Evolutionary conservation across 73 alveolate species (phyloP), one percentile per base, ranked within the genome.

Genomic region (Durusdinium trenchii): DNA sequence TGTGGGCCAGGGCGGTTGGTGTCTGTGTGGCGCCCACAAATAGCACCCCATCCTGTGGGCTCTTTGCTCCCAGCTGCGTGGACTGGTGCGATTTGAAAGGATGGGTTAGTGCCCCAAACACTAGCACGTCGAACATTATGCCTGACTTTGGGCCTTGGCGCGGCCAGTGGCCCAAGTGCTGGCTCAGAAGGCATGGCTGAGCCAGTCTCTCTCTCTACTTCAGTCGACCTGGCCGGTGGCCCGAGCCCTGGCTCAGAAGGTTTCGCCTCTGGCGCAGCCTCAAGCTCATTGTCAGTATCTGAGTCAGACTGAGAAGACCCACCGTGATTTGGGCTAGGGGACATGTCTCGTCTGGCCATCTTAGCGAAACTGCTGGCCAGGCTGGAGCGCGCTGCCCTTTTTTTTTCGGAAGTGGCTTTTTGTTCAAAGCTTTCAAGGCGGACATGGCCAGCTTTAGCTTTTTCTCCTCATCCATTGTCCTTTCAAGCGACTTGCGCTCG

Each of bases 21-120:
- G 20, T 83, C 94, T 35, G 14, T 5, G 20, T 83, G 94, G n/a
- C 94, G 36, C 3, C 76, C 76, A 52, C 94, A 83, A 30, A 50
- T 50, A 0, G 94, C 94, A 16, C 94, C 76, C 94, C 94, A 83
- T 6, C 94, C 75, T 30, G 75, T 83, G n/a, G n/a, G n/a, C n/a
- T n/a, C n/a, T n/a, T n/a, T n/a, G n/a, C n/a, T n/a, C n/a, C n/a
- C n/a, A n/a, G n/a, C n/a, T n/a, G n/a, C n/a, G n/a, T n/a, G n/a
- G n/a, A n/a, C n/a, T n/a, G n/a, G n/a, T n/a, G n/a, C n/a, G n/a
- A n/a, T n/a, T n/a, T n/a, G n/a, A n/a, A n/a, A n/a, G n/a, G n/a
- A n/a, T n/a, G n/a, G n/a, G n/a, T n/a, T n/a, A n/a, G n/a, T n/a
- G n/a, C n/a, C n/a, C n/a, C n/a, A n/a, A n/a, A n/a, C n/a, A n/a